Evolutionary conservation across 2,329 filamentous ascomycete genomes (phyloP).

Genomic region (Scedosporium minutisporum): DNA sequence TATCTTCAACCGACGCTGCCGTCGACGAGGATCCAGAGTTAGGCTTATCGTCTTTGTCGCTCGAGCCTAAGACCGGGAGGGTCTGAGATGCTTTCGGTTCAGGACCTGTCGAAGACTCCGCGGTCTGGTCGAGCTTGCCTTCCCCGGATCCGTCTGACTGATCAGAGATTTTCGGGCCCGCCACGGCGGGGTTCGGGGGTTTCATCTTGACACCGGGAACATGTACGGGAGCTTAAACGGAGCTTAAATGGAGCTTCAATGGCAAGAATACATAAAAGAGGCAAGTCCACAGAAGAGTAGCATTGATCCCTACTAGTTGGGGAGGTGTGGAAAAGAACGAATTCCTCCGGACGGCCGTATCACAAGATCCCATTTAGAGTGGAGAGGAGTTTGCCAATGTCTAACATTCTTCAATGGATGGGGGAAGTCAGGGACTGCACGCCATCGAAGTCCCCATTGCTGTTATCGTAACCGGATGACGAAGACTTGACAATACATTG

Average conservation of each 20-base stretch:
- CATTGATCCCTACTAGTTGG: too few relatives aligned
- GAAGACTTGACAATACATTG: background rate
- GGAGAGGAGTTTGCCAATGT: too few relatives aligned
- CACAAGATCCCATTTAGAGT: too few relatives aligned
- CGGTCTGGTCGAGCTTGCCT: background rate
- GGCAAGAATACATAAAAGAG: too few relatives aligned
- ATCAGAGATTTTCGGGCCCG: background rate
- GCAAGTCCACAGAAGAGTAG: too few relatives aligned
- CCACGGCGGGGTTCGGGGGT: background rate
- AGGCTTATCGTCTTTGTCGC: background rate
- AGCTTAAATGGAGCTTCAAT: too few relatives aligned
- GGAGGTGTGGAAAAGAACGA: too few relatives aligned
- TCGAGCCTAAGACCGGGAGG: background rate
- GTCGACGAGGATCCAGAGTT: background rate
- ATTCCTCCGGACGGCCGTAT: too few relatives aligned
- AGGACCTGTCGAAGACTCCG: background rate
- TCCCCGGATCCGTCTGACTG: background rate
- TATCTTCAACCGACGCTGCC: background rate
- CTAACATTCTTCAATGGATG: too few relatives aligned
- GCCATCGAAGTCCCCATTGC: background rate
- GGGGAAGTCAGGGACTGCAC: background rate
- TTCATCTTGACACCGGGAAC: background rate
- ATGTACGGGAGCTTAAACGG: background rate
- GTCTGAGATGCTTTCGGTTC: background rate
- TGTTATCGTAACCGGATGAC: background rate